Evolutionary conservation across 1,284 basidiomycete species (phyloP).

Genomic region (Crocinoboletus sp.): DNA sequence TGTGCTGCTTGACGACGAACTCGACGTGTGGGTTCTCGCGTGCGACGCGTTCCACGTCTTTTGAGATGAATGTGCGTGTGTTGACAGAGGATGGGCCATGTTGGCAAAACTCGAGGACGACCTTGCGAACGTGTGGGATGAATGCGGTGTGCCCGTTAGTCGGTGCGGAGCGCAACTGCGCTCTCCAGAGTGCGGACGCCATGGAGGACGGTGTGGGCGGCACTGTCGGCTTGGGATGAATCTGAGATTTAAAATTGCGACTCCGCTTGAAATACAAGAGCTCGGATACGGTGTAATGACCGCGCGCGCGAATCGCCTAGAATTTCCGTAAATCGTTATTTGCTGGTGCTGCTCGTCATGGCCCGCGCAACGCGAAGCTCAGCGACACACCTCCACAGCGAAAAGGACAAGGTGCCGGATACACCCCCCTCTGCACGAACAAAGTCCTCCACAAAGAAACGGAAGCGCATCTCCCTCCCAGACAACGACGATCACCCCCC

Average conservation of each 20-base stretch:
- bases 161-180: slow-evolving; percentile 53
- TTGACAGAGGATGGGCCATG: slow-evolving; percentile 71
- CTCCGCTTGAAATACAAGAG: slow-evolving; percentile 14
- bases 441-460: slow-evolving; percentile 50
- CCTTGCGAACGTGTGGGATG: slow-evolving; percentile 70
- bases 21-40: slow-evolving; percentile 74
- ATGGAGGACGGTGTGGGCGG: slow-evolving; percentile 27
- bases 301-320: slow-evolving; percentile 19
- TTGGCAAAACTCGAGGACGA: slow-evolving; percentile 84
- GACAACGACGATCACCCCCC: slow-evolving; percentile 43
- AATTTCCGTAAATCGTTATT: slow-evolving; percentile 23
- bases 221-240: not conserved
- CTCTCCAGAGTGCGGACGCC: slow-evolving; percentile 47
- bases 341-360: slow-evolving; percentile 35
- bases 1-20: slow-evolving; percentile 70
- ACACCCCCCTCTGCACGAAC: slow-evolving; percentile 21
- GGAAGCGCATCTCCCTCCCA: slow-evolving; percentile 50
- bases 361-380: slow-evolving; percentile 67
- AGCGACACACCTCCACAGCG: slow-evolving; percentile 34
- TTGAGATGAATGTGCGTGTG: slow-evolving; percentile 63
- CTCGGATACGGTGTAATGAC: slow-evolving; percentile 24
- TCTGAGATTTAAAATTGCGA: slow-evolving; percentile 16
- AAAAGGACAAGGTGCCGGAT: slow-evolving; percentile 34
- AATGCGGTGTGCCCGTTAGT: slow-evolving; percentile 69
- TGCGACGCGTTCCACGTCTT: slow-evolving; percentile 59